Percentiles rank a stretch among this genome's conserved stretches.
Evolutionary conservation across 2,329 filamentous ascomycete species (phyloP).

Genomic region (Geoglossum cookeanum): DNA sequence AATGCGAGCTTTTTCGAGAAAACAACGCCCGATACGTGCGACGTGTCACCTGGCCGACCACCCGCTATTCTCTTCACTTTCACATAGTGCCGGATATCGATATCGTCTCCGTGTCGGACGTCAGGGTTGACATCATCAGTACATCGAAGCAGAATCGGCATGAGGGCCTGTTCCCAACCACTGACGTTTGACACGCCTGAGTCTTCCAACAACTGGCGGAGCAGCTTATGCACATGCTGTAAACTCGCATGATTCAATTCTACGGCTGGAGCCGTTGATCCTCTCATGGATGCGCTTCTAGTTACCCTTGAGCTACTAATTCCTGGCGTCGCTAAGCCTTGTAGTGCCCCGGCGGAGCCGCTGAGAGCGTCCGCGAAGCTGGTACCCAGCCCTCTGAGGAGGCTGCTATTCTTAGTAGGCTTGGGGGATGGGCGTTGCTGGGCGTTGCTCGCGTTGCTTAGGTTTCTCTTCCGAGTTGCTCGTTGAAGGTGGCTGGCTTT

Average conservation of each 20-base stretch:
- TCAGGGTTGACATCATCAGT: constrained; percentile 92
- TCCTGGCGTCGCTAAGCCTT: constrained; percentile 2
- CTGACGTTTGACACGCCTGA: constrained; percentile 49
- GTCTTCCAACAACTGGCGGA: constrained; percentile 69
- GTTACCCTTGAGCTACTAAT: constrained; percentile 33
- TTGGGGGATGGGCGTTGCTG: constrained; percentile 55
- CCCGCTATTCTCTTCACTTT: constrained; percentile 94
- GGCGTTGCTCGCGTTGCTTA: constrained; percentile 63
- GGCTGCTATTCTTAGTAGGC: constrained; percentile 33
- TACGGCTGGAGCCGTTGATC: constrained; percentile 51
- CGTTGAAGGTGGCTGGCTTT: constrained; percentile 37
- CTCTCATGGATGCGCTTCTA: constrained; percentile 69
- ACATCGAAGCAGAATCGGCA: constrained; percentile 77
- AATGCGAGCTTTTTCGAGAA: constrained; percentile 94
- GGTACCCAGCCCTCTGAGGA: constrained; percentile 31
- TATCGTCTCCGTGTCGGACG: constrained; percentile 76
- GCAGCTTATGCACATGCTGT: constrained; percentile 67
- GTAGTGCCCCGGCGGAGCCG: constrained; percentile 7
- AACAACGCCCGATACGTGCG: constrained; percentile 91
- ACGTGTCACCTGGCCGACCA: constrained; percentile 72
- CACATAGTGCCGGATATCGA: constrained; percentile 93
- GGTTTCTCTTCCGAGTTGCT: constrained; percentile 53
- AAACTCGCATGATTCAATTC: constrained; percentile 78
- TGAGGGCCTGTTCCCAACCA: constrained; percentile 75
- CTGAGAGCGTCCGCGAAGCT: constrained; percentile 12